phyloP scores from a whole-genome alignment of 2,329 filamentous ascomycete species.

The Atkinsonella texensis region DNA sequence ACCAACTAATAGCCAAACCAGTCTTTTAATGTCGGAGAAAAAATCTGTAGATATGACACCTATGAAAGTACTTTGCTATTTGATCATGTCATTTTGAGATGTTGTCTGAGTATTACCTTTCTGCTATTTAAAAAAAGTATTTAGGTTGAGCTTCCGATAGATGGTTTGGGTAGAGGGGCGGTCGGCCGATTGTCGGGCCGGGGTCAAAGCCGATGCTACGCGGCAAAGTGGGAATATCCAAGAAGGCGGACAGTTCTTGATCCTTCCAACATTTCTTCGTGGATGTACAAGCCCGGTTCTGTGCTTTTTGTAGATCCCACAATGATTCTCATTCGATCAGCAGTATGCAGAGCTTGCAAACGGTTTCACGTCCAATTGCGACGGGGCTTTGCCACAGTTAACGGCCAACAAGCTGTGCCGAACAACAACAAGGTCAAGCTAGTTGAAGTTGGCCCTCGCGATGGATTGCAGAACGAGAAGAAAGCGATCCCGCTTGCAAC shows the following conservation, averaged over 20 bases:
- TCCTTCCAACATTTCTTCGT: neutral
- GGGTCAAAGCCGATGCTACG: constrained; percentile 19
- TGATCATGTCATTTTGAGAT: no score
- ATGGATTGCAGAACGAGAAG: constrained; percentile 82
- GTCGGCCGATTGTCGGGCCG: constrained; percentile 10
- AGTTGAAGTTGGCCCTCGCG: constrained; percentile 73
- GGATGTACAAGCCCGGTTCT: neutral
- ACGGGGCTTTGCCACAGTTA: constrained; percentile 30
- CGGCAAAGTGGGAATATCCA: constrained; percentile 8
- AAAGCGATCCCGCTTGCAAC: constrained; percentile 55
- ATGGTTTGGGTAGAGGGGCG: neutral
- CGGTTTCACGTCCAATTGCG: constrained; percentile 19
- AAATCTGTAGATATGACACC: constrained; percentile 18
- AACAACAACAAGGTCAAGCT: constrained; percentile 45
- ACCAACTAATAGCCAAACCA: constrained; percentile 23
- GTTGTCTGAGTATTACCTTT: neutral
- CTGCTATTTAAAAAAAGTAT: neutral
- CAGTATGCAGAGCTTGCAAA: constrained; percentile 27
- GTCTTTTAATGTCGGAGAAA: constrained; percentile 23
- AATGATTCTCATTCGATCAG: constrained; percentile 26
- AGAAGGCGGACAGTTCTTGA: neutral
- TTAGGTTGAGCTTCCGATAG: neutral
- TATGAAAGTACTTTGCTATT: neutral
- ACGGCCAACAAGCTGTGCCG: constrained; percentile 14
- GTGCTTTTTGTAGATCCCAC: neutral